A percentile compares a stretch with the other conserved stretches of the same genome.
Evolutionary conservation across 306 rosid genomes (phyloP).

Genomic region (Prunus mongolica): DNA sequence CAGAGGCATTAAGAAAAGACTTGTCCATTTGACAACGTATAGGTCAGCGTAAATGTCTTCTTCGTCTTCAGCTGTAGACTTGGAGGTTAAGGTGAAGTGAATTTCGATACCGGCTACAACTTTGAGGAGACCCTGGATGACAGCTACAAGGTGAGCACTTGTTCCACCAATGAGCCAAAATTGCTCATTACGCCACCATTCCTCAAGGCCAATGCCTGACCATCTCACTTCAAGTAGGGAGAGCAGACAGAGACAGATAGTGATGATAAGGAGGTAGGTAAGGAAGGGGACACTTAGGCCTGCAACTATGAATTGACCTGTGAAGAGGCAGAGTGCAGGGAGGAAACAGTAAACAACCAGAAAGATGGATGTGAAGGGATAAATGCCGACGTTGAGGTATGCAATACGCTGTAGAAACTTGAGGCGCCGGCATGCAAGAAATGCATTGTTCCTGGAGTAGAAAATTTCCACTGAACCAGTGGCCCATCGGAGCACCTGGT

Average conservation of each 20-base stretch:
- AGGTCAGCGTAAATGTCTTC: conserved; percentile 66
- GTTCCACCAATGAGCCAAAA: conserved; percentile 90
- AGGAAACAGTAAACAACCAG: conserved; percentile 64
- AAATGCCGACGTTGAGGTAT: conserved; percentile 70
- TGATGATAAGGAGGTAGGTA: conserved; percentile 44
- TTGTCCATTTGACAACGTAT: conserved; percentile 76
- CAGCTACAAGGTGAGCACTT: conserved; percentile 82
- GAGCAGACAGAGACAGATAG: conserved; percentile 50
- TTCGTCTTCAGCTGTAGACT: conserved; percentile 56
- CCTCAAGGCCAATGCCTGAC: conserved; percentile 79
- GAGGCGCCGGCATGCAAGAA: conserved; percentile 69
- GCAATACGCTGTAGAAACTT: conserved; percentile 75
- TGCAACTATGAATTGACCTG: conserved; percentile 71
- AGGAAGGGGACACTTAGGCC: conserved; percentile 54
- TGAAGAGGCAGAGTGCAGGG: conserved; percentile 68
- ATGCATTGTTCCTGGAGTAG: conserved; percentile 74
- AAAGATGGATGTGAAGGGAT: conserved; percentile 80
- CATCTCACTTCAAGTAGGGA: conserved; percentile 80
- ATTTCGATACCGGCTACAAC: conserved; percentile 70
- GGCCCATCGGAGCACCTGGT: conserved; percentile 88
- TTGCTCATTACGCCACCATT: conserved; percentile 86
- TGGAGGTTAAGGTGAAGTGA: conserved; percentile 62
- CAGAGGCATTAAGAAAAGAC: conserved; percentile 69
- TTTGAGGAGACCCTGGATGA: conserved; percentile 67
- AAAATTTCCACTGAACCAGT: conserved; percentile 85